These are phyloP conservation scores for Mallotus repandus DNA, from an alignment of 441 rosid species.

Conservation along the genomic window DNA sequence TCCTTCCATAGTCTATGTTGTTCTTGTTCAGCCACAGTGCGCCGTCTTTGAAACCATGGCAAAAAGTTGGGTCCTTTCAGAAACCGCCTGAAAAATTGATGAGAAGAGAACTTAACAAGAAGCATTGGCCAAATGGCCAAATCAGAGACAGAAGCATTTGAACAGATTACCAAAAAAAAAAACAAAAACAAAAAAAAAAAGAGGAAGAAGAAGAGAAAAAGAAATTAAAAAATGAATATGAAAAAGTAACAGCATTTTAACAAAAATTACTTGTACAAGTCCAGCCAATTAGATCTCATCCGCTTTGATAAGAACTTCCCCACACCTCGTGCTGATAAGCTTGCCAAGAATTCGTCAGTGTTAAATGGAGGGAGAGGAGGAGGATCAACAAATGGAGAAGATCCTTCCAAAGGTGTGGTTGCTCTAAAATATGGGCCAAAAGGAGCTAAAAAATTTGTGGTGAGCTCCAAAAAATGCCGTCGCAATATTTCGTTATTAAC, in stretches of 20 bases:
- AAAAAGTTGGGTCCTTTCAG: constrained; percentile 83
- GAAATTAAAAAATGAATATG: neutral
- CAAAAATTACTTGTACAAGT: constrained; percentile 73
- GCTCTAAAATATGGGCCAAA: constrained; percentile 90
- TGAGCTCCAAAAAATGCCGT: constrained; percentile 96
- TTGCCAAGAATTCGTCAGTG: constrained; percentile 72
- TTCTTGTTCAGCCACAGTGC: constrained; percentile 75
- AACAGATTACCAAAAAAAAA: constrained; percentile 9
- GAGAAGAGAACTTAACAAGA: constrained; percentile 20
- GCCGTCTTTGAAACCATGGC: constrained; percentile 95
- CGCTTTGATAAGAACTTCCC: constrained; percentile 94
- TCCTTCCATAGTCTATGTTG: constrained; percentile 85
- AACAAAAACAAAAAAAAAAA: constrained; percentile 7
- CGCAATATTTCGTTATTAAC: constrained; percentile 95
- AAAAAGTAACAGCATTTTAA: constrained; percentile 3
- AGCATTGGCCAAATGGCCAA: constrained; percentile 3
- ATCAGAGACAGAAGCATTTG: constrained; percentile 9
- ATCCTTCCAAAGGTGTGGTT: constrained; percentile 82
- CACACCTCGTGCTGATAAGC: constrained; percentile 78
- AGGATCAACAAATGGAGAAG: constrained; percentile 87
- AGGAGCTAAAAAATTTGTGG: constrained; percentile 94
- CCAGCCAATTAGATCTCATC: constrained; percentile 97
- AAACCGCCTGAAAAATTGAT: constrained; percentile 68
- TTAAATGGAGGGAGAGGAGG: constrained; percentile 69
- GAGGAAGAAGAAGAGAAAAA: neutral